phyloP scores from a whole-genome alignment of 2,329 filamentous ascomycete genomes.

The Fusarium sp. region DNA sequence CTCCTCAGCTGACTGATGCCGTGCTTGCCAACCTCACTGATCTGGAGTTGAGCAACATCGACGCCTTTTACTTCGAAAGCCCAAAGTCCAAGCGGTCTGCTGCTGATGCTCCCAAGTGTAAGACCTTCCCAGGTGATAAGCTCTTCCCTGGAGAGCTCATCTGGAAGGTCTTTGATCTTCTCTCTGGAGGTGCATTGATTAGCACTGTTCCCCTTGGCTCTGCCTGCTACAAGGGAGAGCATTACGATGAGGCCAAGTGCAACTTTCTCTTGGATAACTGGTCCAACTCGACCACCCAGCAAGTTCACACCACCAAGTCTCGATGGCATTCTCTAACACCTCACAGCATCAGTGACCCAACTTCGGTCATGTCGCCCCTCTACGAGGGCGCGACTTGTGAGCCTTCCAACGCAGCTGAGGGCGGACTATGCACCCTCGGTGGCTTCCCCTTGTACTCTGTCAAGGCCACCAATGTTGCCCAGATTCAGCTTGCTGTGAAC shows the following conservation, averaged over 20 bases:
- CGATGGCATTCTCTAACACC: neutral
- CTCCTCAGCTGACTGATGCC: conserved; percentile 50
- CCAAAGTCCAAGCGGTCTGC: conserved; percentile 15
- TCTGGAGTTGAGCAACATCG: conserved; percentile 45
- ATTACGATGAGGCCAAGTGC: conserved; percentile 20
- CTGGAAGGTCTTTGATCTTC: conserved; percentile 51
- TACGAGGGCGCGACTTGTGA: conserved; percentile 54
- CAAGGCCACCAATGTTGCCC: conserved; percentile 55
- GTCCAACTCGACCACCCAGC: conserved; percentile 29
- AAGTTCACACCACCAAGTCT: neutral
- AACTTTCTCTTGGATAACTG: neutral
- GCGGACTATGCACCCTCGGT: conserved; percentile 53
- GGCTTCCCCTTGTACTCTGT: conserved; percentile 58
- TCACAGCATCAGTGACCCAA: conserved; percentile 48
- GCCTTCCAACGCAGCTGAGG: conserved; percentile 42
- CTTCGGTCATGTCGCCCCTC: conserved; percentile 55
- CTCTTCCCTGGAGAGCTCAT: conserved; percentile 41
- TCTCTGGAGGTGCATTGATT: conserved; percentile 49
- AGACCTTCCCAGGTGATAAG: conserved; percentile 46
- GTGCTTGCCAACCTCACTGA: conserved; percentile 49
- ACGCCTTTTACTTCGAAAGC: conserved; percentile 50
- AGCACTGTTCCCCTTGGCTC: conserved; percentile 49
- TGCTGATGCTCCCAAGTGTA: conserved; percentile 35
- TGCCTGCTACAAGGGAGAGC: conserved; percentile 47
- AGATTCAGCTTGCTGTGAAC: conserved; percentile 61